Conservation (phyloP, 2,329 filamentous ascomycete genomes). For the Fusarium equiseti region DNA sequence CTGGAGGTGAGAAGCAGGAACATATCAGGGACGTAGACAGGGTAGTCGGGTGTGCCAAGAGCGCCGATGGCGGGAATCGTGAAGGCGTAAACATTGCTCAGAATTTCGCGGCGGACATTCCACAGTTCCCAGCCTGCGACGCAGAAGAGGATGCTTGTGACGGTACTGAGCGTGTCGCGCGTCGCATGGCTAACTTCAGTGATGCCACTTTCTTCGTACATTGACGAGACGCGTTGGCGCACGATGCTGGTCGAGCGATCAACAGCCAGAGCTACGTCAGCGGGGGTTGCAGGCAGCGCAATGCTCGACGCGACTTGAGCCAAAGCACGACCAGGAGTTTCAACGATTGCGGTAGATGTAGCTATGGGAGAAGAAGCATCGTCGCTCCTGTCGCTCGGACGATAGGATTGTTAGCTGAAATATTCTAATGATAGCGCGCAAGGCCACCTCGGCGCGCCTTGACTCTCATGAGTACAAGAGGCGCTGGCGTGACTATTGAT, state of each 20-base stretch:
- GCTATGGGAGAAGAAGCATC: slow-evolving; percentile 46
- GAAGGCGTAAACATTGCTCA: slow-evolving; percentile 79
- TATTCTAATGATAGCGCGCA: slow-evolving; percentile 4
- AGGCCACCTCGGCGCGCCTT: slow-evolving; percentile 13
- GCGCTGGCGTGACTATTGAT: slow-evolving; percentile 17
- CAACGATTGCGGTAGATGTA: slow-evolving; percentile 60
- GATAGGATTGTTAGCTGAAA: slow-evolving; percentile 29
- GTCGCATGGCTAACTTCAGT: slow-evolving; percentile 73
- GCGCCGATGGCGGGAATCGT: slow-evolving; percentile 73
- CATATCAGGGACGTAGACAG: slow-evolving; percentile 81
- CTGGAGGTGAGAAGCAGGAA: slow-evolving; percentile 79
- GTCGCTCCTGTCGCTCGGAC: slow-evolving; percentile 45
- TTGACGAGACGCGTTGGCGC: slow-evolving; percentile 72
- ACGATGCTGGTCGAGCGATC: slow-evolving; percentile 77
- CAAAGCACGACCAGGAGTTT: slow-evolving; percentile 65
- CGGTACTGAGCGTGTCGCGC: slow-evolving; percentile 78
- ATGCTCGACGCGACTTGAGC: slow-evolving; percentile 69
- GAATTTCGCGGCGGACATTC: slow-evolving; percentile 75
- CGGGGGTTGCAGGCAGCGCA: slow-evolving; percentile 83
- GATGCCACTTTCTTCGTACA: slow-evolving; percentile 75
- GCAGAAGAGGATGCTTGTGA: slow-evolving; percentile 76
- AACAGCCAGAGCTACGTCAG: slow-evolving; percentile 79
- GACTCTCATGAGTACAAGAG: slow-evolving; percentile 20
- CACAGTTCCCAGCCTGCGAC: slow-evolving; percentile 77
- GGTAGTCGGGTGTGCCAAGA: slow-evolving; percentile 68